Base-by-base conservation (phyloP, 1,284 basidiomycete genomes). In the Ustilago tritici region DNA sequence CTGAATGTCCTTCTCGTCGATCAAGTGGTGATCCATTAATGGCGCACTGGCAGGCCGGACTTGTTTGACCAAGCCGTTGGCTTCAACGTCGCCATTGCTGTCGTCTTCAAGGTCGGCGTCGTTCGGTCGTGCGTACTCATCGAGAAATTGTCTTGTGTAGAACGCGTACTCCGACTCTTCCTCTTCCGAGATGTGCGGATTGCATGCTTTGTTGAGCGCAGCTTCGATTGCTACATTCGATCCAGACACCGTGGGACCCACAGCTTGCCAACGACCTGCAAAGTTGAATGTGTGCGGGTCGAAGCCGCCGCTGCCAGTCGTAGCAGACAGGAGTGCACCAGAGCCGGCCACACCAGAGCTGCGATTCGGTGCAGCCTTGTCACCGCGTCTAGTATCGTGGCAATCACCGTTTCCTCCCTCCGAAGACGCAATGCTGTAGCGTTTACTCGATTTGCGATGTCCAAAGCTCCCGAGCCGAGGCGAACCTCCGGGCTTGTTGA, bases 201-300 rank as follows among this genome's bases (percentile, higher is more conserved):
- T 70, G 64, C 64, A 70, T 19, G 70, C 70, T 41, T 69, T 78
- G 50, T 31, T 64, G n/a, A 78, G 58, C 12, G 70, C 70, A 15
- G 61, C 52, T 23, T 78, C 76, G 53, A 74, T 78, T 36, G 76
- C 67, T 3, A 70, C 63, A 19, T 74, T 78, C 15, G 71, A 60
- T 8, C 67, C 67, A 23, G 68, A 67, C 4, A 69, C 67, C 10
- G 59, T 59, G 3, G 65, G 60, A 2, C 65, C 61, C 1, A 65
- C 70, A 0, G 69, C 63, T 49, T 74, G 67, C 76, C 76, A 78
- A 14, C 66, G 67, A 34, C 76, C 76, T 8, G 71, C 76, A 64
- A 78, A 78, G 54, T 74, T 78, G 71, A 78, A 78, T 31, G 67
- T 53, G 28, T 61, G 64, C n/a, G 70, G 70, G 28, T 73, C 75